Base-by-base conservation (phyloP, 805 yeast species). In the Deakozyma indianensis region DNA sequence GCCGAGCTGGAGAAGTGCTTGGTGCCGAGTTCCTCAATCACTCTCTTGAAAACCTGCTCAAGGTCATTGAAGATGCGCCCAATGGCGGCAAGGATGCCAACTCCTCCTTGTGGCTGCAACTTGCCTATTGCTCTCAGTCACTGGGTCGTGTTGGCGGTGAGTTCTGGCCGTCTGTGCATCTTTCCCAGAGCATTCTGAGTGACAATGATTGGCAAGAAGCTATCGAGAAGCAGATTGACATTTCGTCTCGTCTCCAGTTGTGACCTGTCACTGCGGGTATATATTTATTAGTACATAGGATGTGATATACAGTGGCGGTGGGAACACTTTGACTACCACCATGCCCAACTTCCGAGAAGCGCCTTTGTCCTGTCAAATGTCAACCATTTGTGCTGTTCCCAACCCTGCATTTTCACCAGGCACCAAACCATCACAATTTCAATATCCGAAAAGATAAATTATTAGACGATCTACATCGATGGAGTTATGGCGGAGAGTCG, bases 81-180 rank as follows among this genome's bases (percentile, higher is more conserved):
- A 45, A 44, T 27, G 47, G 55, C 2, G 65, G 62, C 41, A 45
- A 51, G 11, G 46, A 59, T 15, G 54, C 55, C 11, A 47, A 57
- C 25, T 82, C 82, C 47, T 83, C 90, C 0, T 65, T 87, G 21
- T 74, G 88, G 51, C 64, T 90, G 27, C 98, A 90, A 62, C 63
- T 88, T 32, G 78, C 85, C 1, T 90, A 88, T 63, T 84, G 95
- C 52, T 81, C 95, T n/a, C 86, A 82, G 57, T 80, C 95, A 29
- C 67, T 90, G 44, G 78, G 82, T 1, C 68, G 87, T 50, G 74
- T 76, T 20, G 80, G 83, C 14, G 76, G 75, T 2, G 84, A 82
- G 53, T 83, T 84, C 58, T 80, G 83, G 63, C 59, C 61, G 9
- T 28, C 53, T 3, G 47, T 56, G 3, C 56, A 51, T 28, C 48